Percentiles rank a stretch among this genome's conserved stretches.
Evolutionary conservation across 345 rosid genomes (phyloP).

Genomic region (Gossypium turneri): DNA sequence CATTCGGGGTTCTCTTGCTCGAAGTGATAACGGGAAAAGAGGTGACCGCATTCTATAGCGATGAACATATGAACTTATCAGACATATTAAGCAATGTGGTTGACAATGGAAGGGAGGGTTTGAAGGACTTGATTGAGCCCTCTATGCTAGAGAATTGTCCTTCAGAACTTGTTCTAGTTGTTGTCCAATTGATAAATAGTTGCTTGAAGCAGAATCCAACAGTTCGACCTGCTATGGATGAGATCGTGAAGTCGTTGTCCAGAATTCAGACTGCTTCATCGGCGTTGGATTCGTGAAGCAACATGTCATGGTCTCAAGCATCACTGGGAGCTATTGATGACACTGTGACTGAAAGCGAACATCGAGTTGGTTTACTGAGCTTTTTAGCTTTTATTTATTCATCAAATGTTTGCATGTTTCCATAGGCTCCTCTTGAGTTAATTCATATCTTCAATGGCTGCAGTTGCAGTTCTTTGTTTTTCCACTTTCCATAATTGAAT

Average conservation of each 20-base stretch:
- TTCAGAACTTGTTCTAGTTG: conserved; percentile 32
- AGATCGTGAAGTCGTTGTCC: conserved; percentile 44
- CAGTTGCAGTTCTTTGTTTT: not conserved
- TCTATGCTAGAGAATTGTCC: conserved; percentile 41
- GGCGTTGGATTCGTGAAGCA: conserved; percentile 34
- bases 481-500: not conserved
- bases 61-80: conserved; percentile 25
- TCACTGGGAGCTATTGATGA: not conserved
- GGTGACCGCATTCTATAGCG: conserved; percentile 29
- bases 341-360: not conserved
- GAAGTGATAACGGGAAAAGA: conserved; percentile 71
- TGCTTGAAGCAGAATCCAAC: conserved; percentile 58
- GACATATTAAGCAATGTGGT: conserved; percentile 26
- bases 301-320: not conserved
- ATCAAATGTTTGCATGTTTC: not conserved
- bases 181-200: conserved; percentile 40
- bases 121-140: conserved; percentile 38
- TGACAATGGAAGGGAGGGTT: conserved; percentile 21
- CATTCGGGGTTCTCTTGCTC: conserved; percentile 67
- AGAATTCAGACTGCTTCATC: conserved; percentile 40
- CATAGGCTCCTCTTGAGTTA: not conserved
- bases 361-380: not conserved
- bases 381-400: conserved; percentile 1
- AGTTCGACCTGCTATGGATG: conserved; percentile 68
- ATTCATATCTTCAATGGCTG: not conserved